Percentiles rank a stretch among this genome's conserved stretches.
phyloP scores from a whole-genome alignment of 2,329 filamentous ascomycete species.

The Cryphonectria nitschkei region DNA sequence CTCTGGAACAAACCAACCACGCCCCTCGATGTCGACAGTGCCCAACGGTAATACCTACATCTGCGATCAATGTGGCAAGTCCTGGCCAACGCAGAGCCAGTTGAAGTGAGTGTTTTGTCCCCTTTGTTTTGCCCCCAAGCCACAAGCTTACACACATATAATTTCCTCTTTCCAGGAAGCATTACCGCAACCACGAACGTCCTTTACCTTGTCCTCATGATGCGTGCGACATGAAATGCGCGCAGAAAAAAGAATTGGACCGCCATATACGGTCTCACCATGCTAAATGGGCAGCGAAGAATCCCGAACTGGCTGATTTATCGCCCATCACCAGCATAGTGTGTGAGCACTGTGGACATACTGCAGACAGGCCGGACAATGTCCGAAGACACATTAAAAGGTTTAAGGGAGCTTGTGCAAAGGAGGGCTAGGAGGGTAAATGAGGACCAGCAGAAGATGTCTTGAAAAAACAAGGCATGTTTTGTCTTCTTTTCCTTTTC shows the following conservation, averaged over 20 bases:
- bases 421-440: neutral
- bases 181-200: conserved; percentile 3
- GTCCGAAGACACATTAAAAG: conserved; percentile 10
- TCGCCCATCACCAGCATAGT: neutral
- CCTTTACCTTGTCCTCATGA: neutral
- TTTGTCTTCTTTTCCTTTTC: neutral
- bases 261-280: conserved; percentile 17
- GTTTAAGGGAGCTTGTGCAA: neutral
- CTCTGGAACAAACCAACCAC: neutral
- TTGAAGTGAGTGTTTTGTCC: conserved; percentile 1
- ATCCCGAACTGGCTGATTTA: conserved; percentile 16
- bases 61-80: neutral
- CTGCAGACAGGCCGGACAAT: conserved; percentile 1
- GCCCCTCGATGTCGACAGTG: no score
- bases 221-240: neutral
- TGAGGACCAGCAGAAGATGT: neutral
- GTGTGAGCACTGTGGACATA: conserved; percentile 8
- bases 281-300: neutral
- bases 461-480: neutral
- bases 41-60: neutral
- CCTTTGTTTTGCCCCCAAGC: neutral
- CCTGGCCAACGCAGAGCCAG: neutral
- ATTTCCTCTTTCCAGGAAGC: neutral
- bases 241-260: conserved; percentile 16
- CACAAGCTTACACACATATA: neutral